These are phyloP conservation scores for Naganishia sp. DNA, from an alignment of 1,284 basidiomycete genomes.

Conservation along the genomic window DNA sequence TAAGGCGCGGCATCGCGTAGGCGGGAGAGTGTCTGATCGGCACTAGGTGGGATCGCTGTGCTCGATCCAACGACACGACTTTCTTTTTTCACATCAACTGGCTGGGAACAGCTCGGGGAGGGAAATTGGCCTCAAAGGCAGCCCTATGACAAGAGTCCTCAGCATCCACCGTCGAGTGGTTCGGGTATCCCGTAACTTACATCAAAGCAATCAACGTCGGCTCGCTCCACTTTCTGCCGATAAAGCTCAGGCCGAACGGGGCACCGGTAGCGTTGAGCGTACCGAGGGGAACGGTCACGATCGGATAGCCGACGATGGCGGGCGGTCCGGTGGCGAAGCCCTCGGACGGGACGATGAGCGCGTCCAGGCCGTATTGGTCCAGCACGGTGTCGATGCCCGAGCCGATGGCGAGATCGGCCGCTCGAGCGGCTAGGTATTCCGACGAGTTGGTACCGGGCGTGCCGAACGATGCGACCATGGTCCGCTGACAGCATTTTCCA, in stretches of 20 bases:
- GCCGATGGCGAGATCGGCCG: constrained; percentile 32
- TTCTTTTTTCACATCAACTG: constrained; percentile 2
- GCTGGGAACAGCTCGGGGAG: constrained; percentile 11
- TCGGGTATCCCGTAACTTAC: constrained; percentile 1
- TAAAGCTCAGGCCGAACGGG: constrained; percentile 38
- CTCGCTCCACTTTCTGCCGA: constrained; percentile 37
- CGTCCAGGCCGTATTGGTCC: constrained; percentile 36
- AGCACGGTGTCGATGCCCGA: constrained; percentile 35
- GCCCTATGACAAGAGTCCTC: neutral
- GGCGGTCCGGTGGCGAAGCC: constrained; percentile 32
- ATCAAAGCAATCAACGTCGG: constrained; percentile 36
- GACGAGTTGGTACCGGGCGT: constrained; percentile 10
- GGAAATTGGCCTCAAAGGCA: constrained; percentile 19
- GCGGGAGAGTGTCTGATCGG: too few relatives aligned
- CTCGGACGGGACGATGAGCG: constrained; percentile 33
- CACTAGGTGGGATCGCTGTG: too few relatives aligned
- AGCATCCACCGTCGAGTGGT: neutral
- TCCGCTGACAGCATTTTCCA: constrained; percentile 36
- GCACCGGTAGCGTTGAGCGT: constrained; percentile 32
- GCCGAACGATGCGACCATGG: constrained; percentile 31
- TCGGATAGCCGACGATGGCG: constrained; percentile 36
- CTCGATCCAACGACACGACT: too few relatives aligned
- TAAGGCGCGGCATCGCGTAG: too few relatives aligned
- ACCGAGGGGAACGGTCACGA: constrained; percentile 38
- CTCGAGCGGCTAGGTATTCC: constrained; percentile 32